These are phyloP conservation scores for Colletotrichum truncatum DNA, from an alignment of 2,329 filamentous ascomycete genomes.

Conservation along the genomic window DNA sequence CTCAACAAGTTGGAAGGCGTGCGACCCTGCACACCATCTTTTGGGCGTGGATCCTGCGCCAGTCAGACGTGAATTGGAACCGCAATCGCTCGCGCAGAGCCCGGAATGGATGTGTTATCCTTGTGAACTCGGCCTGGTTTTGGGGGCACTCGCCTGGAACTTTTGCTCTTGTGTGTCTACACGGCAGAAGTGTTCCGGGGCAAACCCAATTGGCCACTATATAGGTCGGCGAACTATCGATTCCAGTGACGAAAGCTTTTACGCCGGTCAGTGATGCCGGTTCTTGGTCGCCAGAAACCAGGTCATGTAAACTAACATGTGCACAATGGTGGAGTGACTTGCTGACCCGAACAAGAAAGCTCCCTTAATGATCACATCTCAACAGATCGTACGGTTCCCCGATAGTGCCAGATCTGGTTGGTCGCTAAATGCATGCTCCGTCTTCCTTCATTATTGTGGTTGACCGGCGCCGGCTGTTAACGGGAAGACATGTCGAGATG, in stretches of 20 bases:
- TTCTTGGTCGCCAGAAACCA: background rate
- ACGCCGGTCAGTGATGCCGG: background rate
- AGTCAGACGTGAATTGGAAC: background rate
- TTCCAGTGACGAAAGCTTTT: background rate
- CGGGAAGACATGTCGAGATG: background rate
- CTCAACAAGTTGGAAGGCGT: constrained; percentile 1
- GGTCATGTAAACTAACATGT: background rate
- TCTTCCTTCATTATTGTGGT: background rate
- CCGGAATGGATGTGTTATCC: background rate
- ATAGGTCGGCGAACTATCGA: background rate
- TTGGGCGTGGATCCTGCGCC: background rate
- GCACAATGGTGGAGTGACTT: background rate
- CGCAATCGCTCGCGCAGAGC: background rate
- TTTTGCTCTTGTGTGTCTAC: background rate
- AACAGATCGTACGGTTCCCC: constrained; percentile 6
- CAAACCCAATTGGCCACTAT: background rate
- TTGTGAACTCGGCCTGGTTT: background rate
- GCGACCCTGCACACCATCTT: constrained; percentile 22
- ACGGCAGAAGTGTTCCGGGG: too few relatives aligned
- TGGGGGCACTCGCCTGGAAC: background rate
- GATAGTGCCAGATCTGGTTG: constrained; percentile 1
- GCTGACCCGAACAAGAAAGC: background rate
- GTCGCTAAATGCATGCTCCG: background rate
- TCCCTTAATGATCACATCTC: constrained; percentile 19
- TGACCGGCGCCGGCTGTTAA: background rate